phyloP scores from a whole-genome alignment of 805 yeast genomes.

The Saccharomycopsis vini region DNA sequence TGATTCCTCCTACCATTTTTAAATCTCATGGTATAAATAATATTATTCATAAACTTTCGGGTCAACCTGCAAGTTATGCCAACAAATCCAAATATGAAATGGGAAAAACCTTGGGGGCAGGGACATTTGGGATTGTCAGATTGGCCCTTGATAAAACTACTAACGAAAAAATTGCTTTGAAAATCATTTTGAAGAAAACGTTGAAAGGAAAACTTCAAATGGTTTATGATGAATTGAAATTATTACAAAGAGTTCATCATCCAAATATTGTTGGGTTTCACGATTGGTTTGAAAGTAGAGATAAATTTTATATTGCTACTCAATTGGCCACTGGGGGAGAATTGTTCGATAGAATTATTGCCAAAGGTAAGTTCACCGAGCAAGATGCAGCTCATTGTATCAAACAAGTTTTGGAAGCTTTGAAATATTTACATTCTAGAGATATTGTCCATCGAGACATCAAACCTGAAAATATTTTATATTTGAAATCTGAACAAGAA shows the following conservation, averaged over 20 bases:
- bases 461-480: conserved; percentile 88
- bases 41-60: conserved; percentile 46
- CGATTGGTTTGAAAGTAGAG: conserved; percentile 91
- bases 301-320: conserved; percentile 87
- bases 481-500: conserved; percentile 38
- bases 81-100: conserved; percentile 66
- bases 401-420: conserved; percentile 67
- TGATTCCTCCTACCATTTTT: conserved; percentile 17
- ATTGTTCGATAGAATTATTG: conserved; percentile 76
- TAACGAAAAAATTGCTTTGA: conserved; percentile 75
- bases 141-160: conserved; percentile 48
- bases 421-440: conserved; percentile 63
- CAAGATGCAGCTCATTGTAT: conserved; percentile 73
- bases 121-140: conserved; percentile 89
- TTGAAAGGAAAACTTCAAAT: conserved; percentile 61
- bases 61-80: conserved; percentile 63
- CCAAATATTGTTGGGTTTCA: conserved; percentile 83
- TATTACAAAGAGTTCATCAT: conserved; percentile 62
- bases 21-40: conserved; percentile 30
- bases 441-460: conserved; percentile 90
- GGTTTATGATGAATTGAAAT: conserved; percentile 67
- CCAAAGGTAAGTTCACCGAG: conserved; percentile 80
- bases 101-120: conserved; percentile 86
- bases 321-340: conserved; percentile 97
- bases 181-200: conserved; percentile 80